Percentiles rank a stretch among this genome's conserved stretches.
Conservation (phyloP, 2,329 filamentous ascomycete genomes). For the Venturia carpophila region DNA sequence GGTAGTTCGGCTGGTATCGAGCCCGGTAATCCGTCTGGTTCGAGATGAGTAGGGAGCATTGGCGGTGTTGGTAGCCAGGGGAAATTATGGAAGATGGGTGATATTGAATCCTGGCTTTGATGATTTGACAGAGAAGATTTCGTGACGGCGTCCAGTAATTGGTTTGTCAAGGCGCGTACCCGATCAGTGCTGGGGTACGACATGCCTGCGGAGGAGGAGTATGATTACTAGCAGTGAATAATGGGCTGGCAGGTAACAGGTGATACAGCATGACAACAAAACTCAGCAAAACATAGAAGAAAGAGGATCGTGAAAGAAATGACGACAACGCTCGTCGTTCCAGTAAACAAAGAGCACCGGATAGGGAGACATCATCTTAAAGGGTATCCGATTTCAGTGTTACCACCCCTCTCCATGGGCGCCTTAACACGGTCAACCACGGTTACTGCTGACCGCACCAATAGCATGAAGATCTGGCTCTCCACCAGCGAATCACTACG, state of each 20-base stretch:
- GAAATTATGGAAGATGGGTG: constrained; percentile 1
- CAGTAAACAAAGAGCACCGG: not conserved
- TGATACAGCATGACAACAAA: not conserved
- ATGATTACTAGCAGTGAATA: not conserved
- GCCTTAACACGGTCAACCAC: not conserved
- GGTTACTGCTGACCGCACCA: not conserved
- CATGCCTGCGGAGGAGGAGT: not conserved
- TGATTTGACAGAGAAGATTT: not conserved
- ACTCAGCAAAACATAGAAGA: not conserved
- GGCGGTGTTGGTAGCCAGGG: constrained; percentile 8
- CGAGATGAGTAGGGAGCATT: not conserved
- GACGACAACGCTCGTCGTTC: not conserved
- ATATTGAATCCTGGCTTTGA: not conserved
- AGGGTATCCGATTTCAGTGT: not conserved
- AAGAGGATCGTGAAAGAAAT: not conserved
- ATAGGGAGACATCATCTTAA: not conserved
- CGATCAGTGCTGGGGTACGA: not conserved
- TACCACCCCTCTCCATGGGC: not conserved
- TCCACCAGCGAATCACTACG: not conserved
- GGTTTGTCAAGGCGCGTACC: not conserved
- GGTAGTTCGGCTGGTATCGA: not conserved
- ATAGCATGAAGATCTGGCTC: not conserved
- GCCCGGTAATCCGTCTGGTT: not conserved
- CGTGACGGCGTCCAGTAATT: not conserved
- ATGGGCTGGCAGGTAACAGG: not conserved